Percentiles rank a stretch among this genome's conserved stretches.
Evolutionary conservation across 495 filamentous ascomycete genomes (phyloP).

Genomic region (Choiromyces venosus): DNA sequence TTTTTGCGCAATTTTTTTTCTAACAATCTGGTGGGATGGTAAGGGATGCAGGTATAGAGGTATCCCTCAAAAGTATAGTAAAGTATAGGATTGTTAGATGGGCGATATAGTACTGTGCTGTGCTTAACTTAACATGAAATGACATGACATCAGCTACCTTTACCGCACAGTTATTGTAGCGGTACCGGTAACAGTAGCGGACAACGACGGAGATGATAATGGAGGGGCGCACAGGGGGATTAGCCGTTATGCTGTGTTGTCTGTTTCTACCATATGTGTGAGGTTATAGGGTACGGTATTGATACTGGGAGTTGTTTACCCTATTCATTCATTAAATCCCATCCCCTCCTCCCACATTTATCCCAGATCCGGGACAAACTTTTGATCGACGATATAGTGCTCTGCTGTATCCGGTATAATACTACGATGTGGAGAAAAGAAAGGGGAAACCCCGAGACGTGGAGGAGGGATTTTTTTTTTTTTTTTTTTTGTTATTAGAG

Average conservation of each 20-base stretch:
- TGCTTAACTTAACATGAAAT: no score
- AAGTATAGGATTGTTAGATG: no score
- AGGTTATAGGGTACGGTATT: background rate
- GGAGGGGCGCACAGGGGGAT: background rate
- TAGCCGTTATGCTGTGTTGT: background rate
- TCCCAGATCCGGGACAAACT: background rate
- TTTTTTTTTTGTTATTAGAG: background rate
- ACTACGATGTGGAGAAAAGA: background rate
- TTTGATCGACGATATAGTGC: background rate
- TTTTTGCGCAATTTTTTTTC: background rate
- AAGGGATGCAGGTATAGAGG: background rate
- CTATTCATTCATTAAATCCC: no score
- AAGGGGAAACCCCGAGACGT: background rate
- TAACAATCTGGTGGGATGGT: background rate
- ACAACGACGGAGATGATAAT: background rate
- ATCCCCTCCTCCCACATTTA: no score
- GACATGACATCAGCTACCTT: no score
- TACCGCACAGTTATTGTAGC: no score
- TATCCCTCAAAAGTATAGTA: background rate
- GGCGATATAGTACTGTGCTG: no score
- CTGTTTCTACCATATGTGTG: background rate
- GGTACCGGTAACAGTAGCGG: background rate
- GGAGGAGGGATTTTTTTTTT: background rate
- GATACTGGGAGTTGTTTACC: background rate
- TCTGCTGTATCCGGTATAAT: background rate